Evolutionary conservation across 495 filamentous ascomycete genomes (phyloP), one percentile per base, ranked within the genome.

Genomic region (Penicillium paxilli): DNA sequence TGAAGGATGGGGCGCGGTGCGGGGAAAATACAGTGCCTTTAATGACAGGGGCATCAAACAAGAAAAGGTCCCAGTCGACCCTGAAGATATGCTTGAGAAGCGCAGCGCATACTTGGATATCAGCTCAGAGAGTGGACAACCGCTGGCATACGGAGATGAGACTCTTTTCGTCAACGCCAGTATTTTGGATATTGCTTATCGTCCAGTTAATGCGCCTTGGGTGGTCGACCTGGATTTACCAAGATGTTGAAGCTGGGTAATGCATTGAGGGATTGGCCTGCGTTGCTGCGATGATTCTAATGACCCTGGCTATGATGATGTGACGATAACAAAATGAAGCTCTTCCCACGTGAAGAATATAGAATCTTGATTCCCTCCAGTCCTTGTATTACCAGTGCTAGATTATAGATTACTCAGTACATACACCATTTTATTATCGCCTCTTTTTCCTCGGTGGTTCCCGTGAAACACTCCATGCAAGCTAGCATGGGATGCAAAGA

Each of bases 151-250:
- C 42, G 82, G 83, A 0, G 54, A 76, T 51, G 78, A 88, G 56
- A 91, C 89, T 6, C 52, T 92, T 4, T 87, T 91, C 66, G 80
- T 90, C 5, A 92, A 92, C 74, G 89, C 87, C 3, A 80, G 82
- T 51, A 80, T 90, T 23, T 76, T 82, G 61, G 76, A 71, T 21
- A 59, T 80, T 14, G 42, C 49, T 11, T 86, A 85, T 67, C 52
- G 60, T 16, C 71, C 80, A 12, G 37, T 61, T 14, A 80, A 88
- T 66, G 78, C 77, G 42, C 80, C 83, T 1, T 89, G 83, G 83
- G 44, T 87, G 9, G 78, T 90, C 24, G 83, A 88, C 67, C 49
- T 89, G 40, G 85, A 88, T 57, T 62, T 87, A 16, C 79, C 76
- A 5, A 23, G 17, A 20, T 19, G 6, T 28, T 26, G n/a, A 40